These are phyloP conservation scores for Penicillium argentinense DNA, from an alignment of 495 filamentous ascomycete species.

Conservation along the genomic window DNA sequence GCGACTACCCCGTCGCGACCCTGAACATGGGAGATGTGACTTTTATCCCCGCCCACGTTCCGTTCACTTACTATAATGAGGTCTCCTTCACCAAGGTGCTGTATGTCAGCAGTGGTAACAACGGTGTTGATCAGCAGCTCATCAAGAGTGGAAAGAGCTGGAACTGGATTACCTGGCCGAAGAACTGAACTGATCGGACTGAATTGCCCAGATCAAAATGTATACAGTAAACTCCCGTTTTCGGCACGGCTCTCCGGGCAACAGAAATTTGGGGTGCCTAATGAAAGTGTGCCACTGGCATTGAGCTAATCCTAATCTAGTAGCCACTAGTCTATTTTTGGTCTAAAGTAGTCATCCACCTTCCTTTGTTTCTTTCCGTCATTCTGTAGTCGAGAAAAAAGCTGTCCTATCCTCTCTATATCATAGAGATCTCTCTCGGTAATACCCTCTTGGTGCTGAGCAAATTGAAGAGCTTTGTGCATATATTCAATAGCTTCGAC, in stretches of 20 bases:
- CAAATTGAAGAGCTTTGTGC: conserved; percentile 1
- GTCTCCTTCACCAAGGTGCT: conserved; percentile 40
- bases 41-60: conserved; percentile 31
- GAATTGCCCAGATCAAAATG: too few relatives aligned
- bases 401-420: too few relatives aligned
- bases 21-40: conserved; percentile 38
- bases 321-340: neutral
- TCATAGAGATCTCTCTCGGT: too few relatives aligned
- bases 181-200: neutral
- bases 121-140: conserved; percentile 34
- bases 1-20: conserved; percentile 26
- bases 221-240: neutral
- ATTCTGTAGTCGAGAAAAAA: too few relatives aligned
- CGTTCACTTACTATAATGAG: conserved; percentile 34
- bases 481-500: neutral
- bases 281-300: neutral
- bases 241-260: neutral
- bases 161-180: conserved; percentile 27
- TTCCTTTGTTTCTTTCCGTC: too few relatives aligned
- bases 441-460: neutral
- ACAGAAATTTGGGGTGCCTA: too few relatives aligned
- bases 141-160: conserved; percentile 22
- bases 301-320: neutral
- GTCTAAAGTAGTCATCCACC: neutral
- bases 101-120: conserved; percentile 32